phyloP scores from a whole-genome alignment of 495 filamentous ascomycete genomes.

The Annulohypoxylon moriforme region DNA sequence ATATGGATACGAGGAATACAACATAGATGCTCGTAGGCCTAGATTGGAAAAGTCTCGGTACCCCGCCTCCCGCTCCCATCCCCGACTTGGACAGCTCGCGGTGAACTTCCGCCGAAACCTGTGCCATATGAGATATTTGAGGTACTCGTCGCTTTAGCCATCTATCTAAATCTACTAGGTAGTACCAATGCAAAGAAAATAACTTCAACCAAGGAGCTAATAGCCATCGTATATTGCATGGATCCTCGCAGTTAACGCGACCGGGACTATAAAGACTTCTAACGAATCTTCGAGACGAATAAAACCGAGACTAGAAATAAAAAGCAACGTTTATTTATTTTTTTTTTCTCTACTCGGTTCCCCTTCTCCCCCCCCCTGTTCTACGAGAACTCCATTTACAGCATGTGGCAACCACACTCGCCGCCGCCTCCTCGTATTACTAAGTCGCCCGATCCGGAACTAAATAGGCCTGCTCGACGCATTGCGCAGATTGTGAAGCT shows the following conservation, averaged over 20 bases:
- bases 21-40: not conserved
- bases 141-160: not conserved
- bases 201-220: not conserved
- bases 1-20: too few species aligned
- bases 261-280: too few species aligned
- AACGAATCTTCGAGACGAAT: too few species aligned
- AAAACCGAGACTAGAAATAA: too few species aligned
- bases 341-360: not conserved
- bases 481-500: constrained; percentile 77
- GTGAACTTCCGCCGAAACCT: constrained; percentile 23
- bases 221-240: not conserved
- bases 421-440: constrained; percentile 28
- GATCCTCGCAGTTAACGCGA: not conserved
- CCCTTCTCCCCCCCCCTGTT: not conserved
- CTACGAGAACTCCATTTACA: not conserved
- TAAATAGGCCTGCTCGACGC: constrained; percentile 58
- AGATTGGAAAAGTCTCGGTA: constrained; percentile 1
- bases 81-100: constrained; percentile 11
- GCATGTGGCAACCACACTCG: constrained; percentile 38
- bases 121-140: constrained; percentile 1
- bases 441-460: constrained; percentile 38
- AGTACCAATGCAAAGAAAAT: not conserved
- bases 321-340: not conserved
- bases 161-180: not conserved
- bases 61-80: constrained; percentile 7